phyloP scores from a whole-genome alignment of 805 yeast species.

The Yarrowia sp. region DNA sequence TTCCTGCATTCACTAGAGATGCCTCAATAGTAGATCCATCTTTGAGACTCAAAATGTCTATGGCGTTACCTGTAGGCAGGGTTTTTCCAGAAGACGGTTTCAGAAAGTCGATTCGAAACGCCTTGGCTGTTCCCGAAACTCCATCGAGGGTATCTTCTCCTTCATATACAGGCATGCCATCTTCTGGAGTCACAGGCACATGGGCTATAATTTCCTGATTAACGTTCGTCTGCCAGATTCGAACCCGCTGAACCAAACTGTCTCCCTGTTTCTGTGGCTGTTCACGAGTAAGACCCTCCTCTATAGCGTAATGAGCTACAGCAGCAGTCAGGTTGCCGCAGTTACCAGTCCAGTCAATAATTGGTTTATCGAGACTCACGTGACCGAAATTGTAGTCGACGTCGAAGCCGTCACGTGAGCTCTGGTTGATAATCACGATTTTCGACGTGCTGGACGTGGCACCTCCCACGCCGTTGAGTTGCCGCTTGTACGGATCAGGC shows the following conservation, averaged over 20 bases:
- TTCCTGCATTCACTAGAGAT: conserved; percentile 23
- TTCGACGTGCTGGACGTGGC: conserved; percentile 41
- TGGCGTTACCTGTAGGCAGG: conserved; percentile 39
- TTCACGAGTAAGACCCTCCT: conserved; percentile 2
- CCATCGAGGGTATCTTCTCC: conserved; percentile 36
- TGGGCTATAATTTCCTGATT: conserved; percentile 25
- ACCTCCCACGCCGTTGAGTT: conserved; percentile 41
- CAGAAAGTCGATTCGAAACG: conserved; percentile 38
- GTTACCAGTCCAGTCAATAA: conserved; percentile 40
- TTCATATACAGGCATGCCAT: conserved; percentile 11
- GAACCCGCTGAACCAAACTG: conserved; percentile 4
- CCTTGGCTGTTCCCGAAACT: conserved; percentile 35
- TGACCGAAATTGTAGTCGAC: conserved; percentile 41
- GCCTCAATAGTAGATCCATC: conserved; percentile 23
- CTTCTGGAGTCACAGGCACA: conserved; percentile 21
- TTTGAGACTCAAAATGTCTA: conserved; percentile 6
- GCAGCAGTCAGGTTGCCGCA: conserved; percentile 41
- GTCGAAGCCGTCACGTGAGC: conserved; percentile 11
- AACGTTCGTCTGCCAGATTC: conserved; percentile 33
- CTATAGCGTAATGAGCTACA: conserved; percentile 40
- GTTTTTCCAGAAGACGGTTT: conserved; percentile 39
- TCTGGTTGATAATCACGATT: conserved; percentile 34
- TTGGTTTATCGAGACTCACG: conserved; percentile 34
- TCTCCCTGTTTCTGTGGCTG: not conserved
- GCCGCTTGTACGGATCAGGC: conserved; percentile 41